Evolutionary conservation across 208 protist genomes (phyloP).

Genomic region (Wallacemonas rigidus): DNA sequence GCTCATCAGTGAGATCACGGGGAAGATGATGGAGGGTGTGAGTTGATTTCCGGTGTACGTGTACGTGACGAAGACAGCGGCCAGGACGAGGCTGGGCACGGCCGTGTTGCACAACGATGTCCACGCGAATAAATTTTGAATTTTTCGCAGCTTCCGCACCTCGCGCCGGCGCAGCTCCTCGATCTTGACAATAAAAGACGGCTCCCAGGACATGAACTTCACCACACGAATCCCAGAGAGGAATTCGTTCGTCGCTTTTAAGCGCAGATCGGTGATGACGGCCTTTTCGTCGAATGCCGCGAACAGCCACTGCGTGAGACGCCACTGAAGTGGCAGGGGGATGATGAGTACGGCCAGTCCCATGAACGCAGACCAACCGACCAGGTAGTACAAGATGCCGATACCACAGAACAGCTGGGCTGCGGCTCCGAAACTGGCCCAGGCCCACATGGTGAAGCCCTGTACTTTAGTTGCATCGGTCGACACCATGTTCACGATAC

Average conservation of each 20-base stretch:
- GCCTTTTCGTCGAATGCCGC: conserved; percentile 22
- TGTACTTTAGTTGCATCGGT: conserved; percentile 59
- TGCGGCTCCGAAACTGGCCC: conserved; percentile 28
- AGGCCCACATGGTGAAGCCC: conserved; percentile 31
- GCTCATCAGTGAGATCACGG: conserved; percentile 73
- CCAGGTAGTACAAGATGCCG: conserved; percentile 32
- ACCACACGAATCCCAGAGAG: conserved; percentile 73
- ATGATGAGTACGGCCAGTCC: conserved; percentile 50
- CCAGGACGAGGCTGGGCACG: conserved; percentile 45
- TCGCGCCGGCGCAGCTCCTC: conserved; percentile 25
- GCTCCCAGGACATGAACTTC: conserved; percentile 84
- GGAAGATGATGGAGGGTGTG: conserved; percentile 77
- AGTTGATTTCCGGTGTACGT: conserved; percentile 48
- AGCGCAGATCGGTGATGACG: conserved; percentile 58
- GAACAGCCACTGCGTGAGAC: conserved; percentile 28
- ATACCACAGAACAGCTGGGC: conserved; percentile 41
- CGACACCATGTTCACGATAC: conserved; percentile 81
- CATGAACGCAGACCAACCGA: conserved; percentile 51
- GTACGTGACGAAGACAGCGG: conserved; percentile 48
- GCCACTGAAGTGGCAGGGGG: conserved; percentile 43
- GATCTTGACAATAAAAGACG: conserved; percentile 30
- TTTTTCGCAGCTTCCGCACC: conserved; percentile 22
- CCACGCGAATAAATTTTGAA: conserved; percentile 18
- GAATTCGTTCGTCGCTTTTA: conserved; percentile 81
- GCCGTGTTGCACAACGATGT: conserved; percentile 39